These are phyloP conservation scores for Scheffersomyces coipomensis DNA, from an alignment of 805 yeast genomes.

Conservation along the genomic window DNA sequence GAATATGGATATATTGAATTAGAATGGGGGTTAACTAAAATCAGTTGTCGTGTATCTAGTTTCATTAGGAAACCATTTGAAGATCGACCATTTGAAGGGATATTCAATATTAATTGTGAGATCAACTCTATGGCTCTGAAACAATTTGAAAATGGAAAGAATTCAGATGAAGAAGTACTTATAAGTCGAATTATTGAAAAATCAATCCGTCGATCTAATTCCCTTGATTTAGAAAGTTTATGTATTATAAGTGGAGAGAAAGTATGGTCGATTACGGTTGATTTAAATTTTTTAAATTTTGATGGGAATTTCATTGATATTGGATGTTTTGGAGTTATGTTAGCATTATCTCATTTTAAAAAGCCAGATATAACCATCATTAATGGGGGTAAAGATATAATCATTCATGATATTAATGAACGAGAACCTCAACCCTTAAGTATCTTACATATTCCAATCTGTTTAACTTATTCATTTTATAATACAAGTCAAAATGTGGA, in stretches of 20 bases:
- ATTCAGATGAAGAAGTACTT: conserved; percentile 77
- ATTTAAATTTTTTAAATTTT: conserved; percentile 80
- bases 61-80: conserved; percentile 78
- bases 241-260: conserved; percentile 89
- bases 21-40: conserved; percentile 67
- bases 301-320: conserved; percentile 95
- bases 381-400: conserved; percentile 46
- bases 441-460: conserved; percentile 84
- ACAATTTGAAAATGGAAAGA: conserved; percentile 69
- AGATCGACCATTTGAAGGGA: conserved; percentile 92
- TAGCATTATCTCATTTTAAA: conserved; percentile 77
- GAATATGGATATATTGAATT: conserved; percentile 84
- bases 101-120: conserved; percentile 81
- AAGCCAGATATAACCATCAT: conserved; percentile 71
- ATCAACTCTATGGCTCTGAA: conserved; percentile 89
- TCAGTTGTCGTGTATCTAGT: conserved; percentile 72
- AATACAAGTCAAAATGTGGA: conserved; percentile 58
- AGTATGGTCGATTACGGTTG: conserved; percentile 91
- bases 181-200: conserved; percentile 85
- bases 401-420: conserved; percentile 70
- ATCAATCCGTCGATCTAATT: conserved; percentile 85
- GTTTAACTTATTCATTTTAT: conserved; percentile 85
- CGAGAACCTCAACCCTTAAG: conserved; percentile 86
- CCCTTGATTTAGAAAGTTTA: conserved; percentile 84
- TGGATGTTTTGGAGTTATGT: conserved; percentile 85